Evolutionary conservation across 2,329 filamentous ascomycete genomes (phyloP), one percentile per base, ranked within the genome.

Genomic region (Pseudogymnoascus sp.): DNA sequence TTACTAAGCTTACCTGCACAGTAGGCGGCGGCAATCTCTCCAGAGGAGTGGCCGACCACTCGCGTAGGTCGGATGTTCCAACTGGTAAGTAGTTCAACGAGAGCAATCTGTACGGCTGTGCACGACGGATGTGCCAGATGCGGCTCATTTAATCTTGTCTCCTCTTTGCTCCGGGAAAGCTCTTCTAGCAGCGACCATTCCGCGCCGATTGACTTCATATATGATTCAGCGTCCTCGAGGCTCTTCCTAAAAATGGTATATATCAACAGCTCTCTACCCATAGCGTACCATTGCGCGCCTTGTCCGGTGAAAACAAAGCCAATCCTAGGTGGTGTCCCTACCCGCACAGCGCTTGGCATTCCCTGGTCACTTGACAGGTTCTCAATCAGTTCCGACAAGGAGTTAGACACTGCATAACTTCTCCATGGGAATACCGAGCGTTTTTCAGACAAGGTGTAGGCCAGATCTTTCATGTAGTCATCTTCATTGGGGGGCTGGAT

Each of bases 1-100:
- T 65, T 65, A 10, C 69, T 71, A 0, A 78, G 37, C 1, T 67
- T 68, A 2, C 74, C 76, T 2, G 74, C 68, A 0, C 77, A 72
- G 61, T 77, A 80, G 0, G 78, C 78, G 6, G 78, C 78, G 1
- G 68, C 78, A 29, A 81, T 80, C 63, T 81, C 79, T 11, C 79
- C 79, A 39, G 72, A 75, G 1, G 78, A 80, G 66, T 81, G 79
- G 1, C 79, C 78, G 2, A 75, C 70, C 0, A 80, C 78, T 0
- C 70, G 71, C 0, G 65, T 58, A 0, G 77, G 75, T 5, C 62
- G 67, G 29, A 81, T 68, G 1, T 73, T 74, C 70, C 73, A 78
- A 2, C 74, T 74, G 19, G 73, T 37, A 0, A 82, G 70, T 3
- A 82, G 70, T 12, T 77, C 71, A 0, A 77, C 74, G 1, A 82